phyloP scores from a whole-genome alignment of 2,329 filamentous ascomycete genomes.

The Penicillium digitatum region DNA sequence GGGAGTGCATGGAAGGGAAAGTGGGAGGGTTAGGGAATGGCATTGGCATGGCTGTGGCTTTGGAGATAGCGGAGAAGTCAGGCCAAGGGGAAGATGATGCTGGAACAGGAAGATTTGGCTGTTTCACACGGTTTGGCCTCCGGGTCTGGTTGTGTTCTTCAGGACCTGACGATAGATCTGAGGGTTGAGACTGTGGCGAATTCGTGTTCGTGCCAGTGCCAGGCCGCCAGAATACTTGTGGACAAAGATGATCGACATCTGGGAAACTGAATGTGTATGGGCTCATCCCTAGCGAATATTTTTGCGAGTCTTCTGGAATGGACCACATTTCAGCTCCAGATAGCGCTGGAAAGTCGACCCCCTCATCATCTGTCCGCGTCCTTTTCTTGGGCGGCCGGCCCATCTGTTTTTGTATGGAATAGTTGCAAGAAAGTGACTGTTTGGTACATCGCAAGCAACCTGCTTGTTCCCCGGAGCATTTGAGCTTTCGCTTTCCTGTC shows the following conservation, averaged over 20 bases:
- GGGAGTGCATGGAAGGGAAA: slow-evolving; percentile 19
- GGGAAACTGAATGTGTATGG: slow-evolving; percentile 14
- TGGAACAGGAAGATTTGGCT: slow-evolving; percentile 24
- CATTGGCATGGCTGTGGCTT: slow-evolving; percentile 29
- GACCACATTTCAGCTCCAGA: slow-evolving; percentile 21
- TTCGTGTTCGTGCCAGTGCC: background rate
- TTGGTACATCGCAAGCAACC: slow-evolving; percentile 44
- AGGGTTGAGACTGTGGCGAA: slow-evolving; percentile 12
- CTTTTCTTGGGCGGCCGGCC: slow-evolving; percentile 46
- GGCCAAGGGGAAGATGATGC: slow-evolving; percentile 39
- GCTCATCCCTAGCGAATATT: slow-evolving; percentile 14
- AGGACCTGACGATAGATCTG: slow-evolving; percentile 21
- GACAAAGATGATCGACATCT: slow-evolving; percentile 29
- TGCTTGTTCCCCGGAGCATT: slow-evolving; percentile 45
- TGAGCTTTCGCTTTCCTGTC: slow-evolving; percentile 47
- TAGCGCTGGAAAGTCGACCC: slow-evolving; percentile 13
- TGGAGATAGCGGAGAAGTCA: slow-evolving; percentile 39
- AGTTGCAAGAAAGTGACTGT: slow-evolving; percentile 43
- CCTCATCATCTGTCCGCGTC: slow-evolving; percentile 30
- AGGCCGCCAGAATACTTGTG: slow-evolving; percentile 21
- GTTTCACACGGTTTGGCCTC: slow-evolving; percentile 22
- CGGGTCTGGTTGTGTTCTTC: slow-evolving; percentile 27
- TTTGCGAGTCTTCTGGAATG: slow-evolving; percentile 21
- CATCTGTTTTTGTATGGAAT: slow-evolving; percentile 49
- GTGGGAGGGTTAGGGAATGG: slow-evolving; percentile 16